phyloP scores from a whole-genome alignment of 805 yeast species.

The Groenewaldozyma tartarivorans region DNA sequence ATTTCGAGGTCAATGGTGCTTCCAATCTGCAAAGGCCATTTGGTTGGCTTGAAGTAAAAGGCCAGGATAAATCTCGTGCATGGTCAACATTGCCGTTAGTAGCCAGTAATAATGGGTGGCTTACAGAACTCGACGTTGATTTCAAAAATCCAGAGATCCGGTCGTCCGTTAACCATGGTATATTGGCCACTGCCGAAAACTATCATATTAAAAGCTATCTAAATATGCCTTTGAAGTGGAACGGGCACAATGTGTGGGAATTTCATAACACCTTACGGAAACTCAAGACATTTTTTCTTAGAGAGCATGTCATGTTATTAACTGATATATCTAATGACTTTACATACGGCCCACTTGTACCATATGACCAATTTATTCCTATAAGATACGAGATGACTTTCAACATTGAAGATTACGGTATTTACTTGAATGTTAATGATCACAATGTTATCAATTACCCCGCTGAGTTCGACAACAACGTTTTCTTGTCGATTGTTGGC shows the following conservation, averaged over 20 bases:
- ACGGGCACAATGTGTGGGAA: constrained; percentile 63
- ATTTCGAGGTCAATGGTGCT: constrained; percentile 16
- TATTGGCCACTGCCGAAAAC: constrained; percentile 51
- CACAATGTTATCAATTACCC: constrained; percentile 85
- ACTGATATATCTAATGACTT: constrained; percentile 72
- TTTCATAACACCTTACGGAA: constrained; percentile 45
- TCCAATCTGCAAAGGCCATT: constrained; percentile 46
- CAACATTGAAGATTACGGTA: constrained; percentile 44
- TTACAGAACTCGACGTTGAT: constrained; percentile 36
- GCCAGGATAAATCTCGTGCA: constrained; percentile 44
- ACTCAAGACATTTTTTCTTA: constrained; percentile 52
- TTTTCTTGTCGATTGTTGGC: constrained; percentile 67
- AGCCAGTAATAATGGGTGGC: constrained; percentile 49
- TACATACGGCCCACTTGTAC: constrained; percentile 50
- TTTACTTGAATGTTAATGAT: constrained; percentile 76
- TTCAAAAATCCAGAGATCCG: constrained; percentile 54
- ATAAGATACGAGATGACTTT: constrained; percentile 53
- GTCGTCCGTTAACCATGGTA: constrained; percentile 83
- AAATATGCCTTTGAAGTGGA: constrained; percentile 75
- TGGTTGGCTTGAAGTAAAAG: constrained; percentile 83
- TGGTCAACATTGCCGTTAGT: constrained; percentile 39
- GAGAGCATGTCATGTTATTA: constrained; percentile 73
- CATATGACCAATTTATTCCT: constrained; percentile 73
- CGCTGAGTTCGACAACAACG: constrained; percentile 70
- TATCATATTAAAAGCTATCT: constrained; percentile 48